phyloP scores from a whole-genome alignment of 2,329 filamentous ascomycete genomes.

The Aspergillus glaucus region DNA sequence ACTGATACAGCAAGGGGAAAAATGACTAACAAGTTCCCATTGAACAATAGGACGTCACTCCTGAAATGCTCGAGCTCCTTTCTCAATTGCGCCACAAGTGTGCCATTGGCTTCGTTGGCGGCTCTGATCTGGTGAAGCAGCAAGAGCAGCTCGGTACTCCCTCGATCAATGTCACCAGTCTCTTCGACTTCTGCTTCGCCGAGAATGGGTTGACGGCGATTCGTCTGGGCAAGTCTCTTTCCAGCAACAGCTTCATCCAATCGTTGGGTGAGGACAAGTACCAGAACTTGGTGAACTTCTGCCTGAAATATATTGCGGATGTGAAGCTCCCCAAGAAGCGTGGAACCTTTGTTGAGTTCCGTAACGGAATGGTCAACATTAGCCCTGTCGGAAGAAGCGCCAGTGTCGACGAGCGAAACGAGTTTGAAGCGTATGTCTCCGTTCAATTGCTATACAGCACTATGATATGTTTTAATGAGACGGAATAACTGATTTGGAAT shows the following conservation, averaged over 20 bases:
- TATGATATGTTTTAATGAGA: background rate
- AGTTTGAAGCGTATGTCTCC: constrained; percentile 59
- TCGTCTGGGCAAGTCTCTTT: constrained; percentile 70
- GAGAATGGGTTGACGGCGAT: constrained; percentile 94
- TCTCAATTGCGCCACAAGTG: constrained; percentile 63
- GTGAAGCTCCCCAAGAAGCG: constrained; percentile 58
- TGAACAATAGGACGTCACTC: constrained; percentile 54
- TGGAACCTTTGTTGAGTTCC: constrained; percentile 62
- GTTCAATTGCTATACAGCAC: background rate
- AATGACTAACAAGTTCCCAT: constrained; percentile 2
- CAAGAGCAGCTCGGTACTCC: constrained; percentile 84
- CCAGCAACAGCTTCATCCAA: constrained; percentile 78
- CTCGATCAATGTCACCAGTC: constrained; percentile 63
- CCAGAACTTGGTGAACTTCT: constrained; percentile 55
- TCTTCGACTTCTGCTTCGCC: constrained; percentile 97
- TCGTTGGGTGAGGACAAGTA: constrained; percentile 81
- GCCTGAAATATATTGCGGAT: constrained; percentile 56
- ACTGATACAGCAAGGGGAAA: background rate
- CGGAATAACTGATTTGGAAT: constrained; percentile 7
- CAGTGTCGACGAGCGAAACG: constrained; percentile 68
- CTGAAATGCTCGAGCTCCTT: constrained; percentile 79
- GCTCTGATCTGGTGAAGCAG: constrained; percentile 86
- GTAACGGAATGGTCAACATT: constrained; percentile 61
- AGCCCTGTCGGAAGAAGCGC: constrained; percentile 72
- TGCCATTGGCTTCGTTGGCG: constrained; percentile 55